These are phyloP conservation scores for Oryza meridionalis DNA, from an alignment of 176 grass and related monocot species.

Conservation along the genomic window DNA sequence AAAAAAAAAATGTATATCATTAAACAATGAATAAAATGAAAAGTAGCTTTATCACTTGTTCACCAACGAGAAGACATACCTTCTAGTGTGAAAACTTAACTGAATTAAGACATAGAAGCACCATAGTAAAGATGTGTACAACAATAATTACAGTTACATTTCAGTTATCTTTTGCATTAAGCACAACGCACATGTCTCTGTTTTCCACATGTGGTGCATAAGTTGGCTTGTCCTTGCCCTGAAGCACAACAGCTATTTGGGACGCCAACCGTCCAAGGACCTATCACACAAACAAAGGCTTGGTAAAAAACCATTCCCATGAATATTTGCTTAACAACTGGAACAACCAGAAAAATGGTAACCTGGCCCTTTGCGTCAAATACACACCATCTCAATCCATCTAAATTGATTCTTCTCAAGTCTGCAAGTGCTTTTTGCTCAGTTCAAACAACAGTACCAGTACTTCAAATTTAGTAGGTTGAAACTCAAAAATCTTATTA, in stretches of 20 bases:
- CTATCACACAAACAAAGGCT: slow-evolving; percentile 40
- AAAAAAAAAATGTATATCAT: not conserved
- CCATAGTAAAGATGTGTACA: not conserved
- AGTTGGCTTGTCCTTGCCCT: slow-evolving; percentile 98
- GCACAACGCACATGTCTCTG: slow-evolving; percentile 92
- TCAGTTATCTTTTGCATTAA: slow-evolving; percentile 87
- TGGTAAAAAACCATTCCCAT: not conserved
- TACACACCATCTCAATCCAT: slow-evolving; percentile 88
- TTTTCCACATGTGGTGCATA: slow-evolving; percentile 85
- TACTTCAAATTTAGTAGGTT: not conserved
- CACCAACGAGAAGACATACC: not conserved
- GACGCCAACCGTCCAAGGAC: slow-evolving; percentile 94
- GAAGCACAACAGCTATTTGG: slow-evolving; percentile 80
- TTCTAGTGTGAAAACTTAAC: not conserved
- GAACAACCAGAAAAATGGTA: slow-evolving; percentile 23
- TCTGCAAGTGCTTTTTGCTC: slow-evolving; percentile 91
- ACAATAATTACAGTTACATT: not conserved
- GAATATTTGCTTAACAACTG: not conserved
- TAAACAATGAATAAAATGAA: not conserved
- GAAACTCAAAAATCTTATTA: not conserved
- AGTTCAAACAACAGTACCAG: slow-evolving; percentile 25
- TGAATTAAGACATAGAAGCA: not conserved
- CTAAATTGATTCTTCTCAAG: slow-evolving; percentile 87
- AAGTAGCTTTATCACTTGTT: not conserved
- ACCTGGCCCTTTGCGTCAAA: slow-evolving; percentile 98